A percentile compares a stretch with the other conserved stretches of the same genome.
Conservation (phyloP, 352 stramenopile genomes). For the Blastocystis sp. region DNA sequence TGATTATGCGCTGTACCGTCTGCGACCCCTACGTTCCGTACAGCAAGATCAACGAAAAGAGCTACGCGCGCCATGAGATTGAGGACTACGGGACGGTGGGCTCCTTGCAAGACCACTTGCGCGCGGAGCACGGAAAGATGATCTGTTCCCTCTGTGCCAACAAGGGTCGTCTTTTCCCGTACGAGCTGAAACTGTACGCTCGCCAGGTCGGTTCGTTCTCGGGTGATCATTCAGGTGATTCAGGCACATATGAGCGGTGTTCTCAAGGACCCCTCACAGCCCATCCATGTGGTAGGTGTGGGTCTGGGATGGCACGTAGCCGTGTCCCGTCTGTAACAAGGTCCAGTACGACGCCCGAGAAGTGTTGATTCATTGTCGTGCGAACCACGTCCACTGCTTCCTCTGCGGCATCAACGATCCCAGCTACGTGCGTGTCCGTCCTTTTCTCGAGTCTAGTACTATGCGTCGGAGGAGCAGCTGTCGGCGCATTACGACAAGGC, state of each 20-base stretch:
- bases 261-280: not conserved
- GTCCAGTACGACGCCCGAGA: not conserved
- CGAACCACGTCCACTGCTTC: conserved; percentile 36
- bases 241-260: conserved; percentile 11
- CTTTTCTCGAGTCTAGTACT: not conserved
- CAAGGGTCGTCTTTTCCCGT: not conserved
- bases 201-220: not conserved
- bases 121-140: not conserved
- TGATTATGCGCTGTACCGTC: not conserved
- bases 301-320: not conserved
- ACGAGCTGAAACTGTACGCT: not conserved
- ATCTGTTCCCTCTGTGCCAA: conserved; percentile 5
- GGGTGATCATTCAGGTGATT: not conserved
- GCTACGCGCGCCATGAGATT: not conserved
- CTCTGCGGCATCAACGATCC: conserved; percentile 33
- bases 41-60: not conserved
- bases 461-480: not conserved
- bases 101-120: not conserved
- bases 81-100: not conserved
- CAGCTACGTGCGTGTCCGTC: not conserved
- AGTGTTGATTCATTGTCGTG: conserved; percentile 7
- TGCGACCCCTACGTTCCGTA: conserved; percentile 17
- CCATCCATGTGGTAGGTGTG: not conserved
- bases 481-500: not conserved
- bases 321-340: not conserved